These are phyloP conservation scores for Mariannaea elegans DNA, from an alignment of 2,329 filamentous ascomycete species.

Conservation along the genomic window DNA sequence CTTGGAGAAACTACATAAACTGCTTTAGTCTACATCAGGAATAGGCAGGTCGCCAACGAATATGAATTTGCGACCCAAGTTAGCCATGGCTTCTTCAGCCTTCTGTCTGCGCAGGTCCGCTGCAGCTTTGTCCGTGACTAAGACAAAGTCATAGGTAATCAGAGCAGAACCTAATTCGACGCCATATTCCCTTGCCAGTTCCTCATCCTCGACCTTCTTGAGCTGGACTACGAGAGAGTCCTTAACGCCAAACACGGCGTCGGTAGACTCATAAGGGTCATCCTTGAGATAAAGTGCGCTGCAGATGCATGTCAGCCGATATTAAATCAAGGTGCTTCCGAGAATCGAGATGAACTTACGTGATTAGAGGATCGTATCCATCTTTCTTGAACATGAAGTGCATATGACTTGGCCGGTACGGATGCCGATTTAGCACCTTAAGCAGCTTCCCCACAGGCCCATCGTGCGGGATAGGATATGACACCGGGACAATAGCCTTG, in stretches of 20 bases:
- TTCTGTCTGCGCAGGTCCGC: background rate
- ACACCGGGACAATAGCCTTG: conserved; percentile 82
- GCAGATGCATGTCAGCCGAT: background rate
- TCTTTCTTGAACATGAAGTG: conserved; percentile 84
- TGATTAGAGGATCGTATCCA: conserved; percentile 15
- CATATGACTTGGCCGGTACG: conserved; percentile 79
- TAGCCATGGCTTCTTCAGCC: conserved; percentile 6
- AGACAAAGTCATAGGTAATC: conserved; percentile 16
- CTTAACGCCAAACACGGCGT: conserved; percentile 90
- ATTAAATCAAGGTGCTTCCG: no score
- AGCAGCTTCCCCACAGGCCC: conserved; percentile 82
- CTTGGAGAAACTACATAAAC: no score
- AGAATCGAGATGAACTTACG: conserved; percentile 3
- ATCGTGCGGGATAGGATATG: conserved; percentile 85
- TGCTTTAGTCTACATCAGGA: conserved; percentile 4
- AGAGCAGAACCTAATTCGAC: background rate
- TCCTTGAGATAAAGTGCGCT: conserved; percentile 80
- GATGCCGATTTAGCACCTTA: conserved; percentile 70
- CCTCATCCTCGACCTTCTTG: conserved; percentile 30
- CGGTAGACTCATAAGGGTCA: conserved; percentile 83
- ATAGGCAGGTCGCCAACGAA: background rate
- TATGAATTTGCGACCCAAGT: background rate
- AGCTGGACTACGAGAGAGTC: conserved; percentile 75
- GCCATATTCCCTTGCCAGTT: background rate
- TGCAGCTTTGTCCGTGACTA: conserved; percentile 11